Evolutionary conservation across 2,329 filamentous ascomycete species (phyloP), one percentile per base, ranked within the genome.

Genomic region (Talaromyces sp.): DNA sequence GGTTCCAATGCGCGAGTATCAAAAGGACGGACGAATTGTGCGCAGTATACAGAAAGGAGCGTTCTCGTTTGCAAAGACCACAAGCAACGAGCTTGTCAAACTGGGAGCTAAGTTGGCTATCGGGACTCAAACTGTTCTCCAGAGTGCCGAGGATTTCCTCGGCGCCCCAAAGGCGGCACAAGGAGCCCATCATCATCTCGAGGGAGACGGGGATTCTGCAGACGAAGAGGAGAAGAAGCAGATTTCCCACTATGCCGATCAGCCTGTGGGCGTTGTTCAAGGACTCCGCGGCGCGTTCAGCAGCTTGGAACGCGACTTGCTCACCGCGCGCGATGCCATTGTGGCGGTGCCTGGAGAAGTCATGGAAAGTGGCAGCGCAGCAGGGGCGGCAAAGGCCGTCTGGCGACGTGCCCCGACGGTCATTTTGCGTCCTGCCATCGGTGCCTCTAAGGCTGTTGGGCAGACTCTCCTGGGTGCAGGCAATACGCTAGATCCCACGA

Each of bases 341-440:
- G 94, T 99, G 68, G 95, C 94, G 1, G 91, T 99, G 30, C 94
- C 95, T 0, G 91, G 89, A 0, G 94, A 98, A 73, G 86, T 96
- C 0, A 89, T 96, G 82, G 92, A 97, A 70, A 92, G 90, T 69
- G 85, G 87, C 27, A 92, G 87, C 63, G 93, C 94, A 0, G 86
- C 87, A 50, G 92, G 91, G 1, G 92, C 90, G 1, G 91, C 92
- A 14, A 87, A 82, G 69, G 93, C 89, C 1, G 87, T 99, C 18
- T 83, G 89, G 64, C 89, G 85, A 73, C 86, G 91, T 68, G 92
- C 93, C 33, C 95, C 95, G n/a, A 97, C 93, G 0, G 91, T 98
- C 23, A 89, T 99, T 57, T 86, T 99, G 67, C 82, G 93, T 60
- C 95, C 95, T 7, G 91, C 92, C 3, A 92, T 98, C 69, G 96